Conservation (phyloP, 768 basidiomycete genomes). For the Asterophora parasitica region DNA sequence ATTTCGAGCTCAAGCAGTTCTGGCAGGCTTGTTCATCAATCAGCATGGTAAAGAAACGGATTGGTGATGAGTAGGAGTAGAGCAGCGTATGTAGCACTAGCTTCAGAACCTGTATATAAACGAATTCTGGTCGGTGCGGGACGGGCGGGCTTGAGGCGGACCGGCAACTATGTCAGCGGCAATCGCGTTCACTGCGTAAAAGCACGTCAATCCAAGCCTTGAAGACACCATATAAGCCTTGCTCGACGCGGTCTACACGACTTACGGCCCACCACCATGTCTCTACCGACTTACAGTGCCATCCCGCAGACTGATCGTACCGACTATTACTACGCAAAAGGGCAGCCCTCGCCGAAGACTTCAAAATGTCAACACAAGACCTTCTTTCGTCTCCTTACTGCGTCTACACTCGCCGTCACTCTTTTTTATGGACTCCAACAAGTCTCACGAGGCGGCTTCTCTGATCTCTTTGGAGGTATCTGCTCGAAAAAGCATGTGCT, state of each 20-base stretch:
- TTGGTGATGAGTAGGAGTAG: slow-evolving; percentile 5
- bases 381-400: slow-evolving; percentile 56
- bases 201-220: too few relatives aligned
- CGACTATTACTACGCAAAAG: too few relatives aligned
- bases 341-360: background rate
- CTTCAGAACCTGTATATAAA: too few relatives aligned
- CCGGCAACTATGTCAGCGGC: too few relatives aligned
- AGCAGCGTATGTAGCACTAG: too few relatives aligned
- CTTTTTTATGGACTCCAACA: slow-evolving; percentile 7
- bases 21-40: slow-evolving; percentile 28
- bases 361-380: background rate
- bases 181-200: too few relatives aligned
- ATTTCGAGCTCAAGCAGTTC: background rate
- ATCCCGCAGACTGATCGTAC: background rate
- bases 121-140: background rate
- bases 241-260: too few relatives aligned
- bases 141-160: background rate
- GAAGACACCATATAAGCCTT: too few relatives aligned
- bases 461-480: background rate
- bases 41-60: slow-evolving; percentile 26
- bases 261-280: background rate
- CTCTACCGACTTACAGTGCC: slow-evolving; percentile 11
- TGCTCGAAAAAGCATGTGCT: slow-evolving; percentile 17
- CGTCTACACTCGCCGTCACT: slow-evolving; percentile 17
- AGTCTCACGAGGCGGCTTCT: slow-evolving; percentile 1